These are phyloP conservation scores for Pseudogymnoascus sp. DNA, from an alignment of 2,329 filamentous ascomycete species.

Conservation along the genomic window DNA sequence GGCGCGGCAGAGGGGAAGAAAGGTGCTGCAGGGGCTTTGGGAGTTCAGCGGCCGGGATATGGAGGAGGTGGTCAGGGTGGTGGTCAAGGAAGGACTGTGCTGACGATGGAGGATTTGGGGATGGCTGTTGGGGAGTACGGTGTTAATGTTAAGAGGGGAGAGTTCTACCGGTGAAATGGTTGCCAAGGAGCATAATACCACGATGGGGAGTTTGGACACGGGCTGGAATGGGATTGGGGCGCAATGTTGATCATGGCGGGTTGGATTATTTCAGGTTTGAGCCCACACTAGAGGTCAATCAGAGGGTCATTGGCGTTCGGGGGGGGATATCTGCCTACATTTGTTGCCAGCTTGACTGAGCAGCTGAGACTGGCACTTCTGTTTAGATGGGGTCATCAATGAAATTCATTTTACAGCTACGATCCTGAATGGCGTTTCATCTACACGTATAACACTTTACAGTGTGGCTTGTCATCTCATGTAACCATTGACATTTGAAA, in stretches of 20 bases:
- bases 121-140: conserved; percentile 98
- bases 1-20: conserved; percentile 46
- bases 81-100: conserved; percentile 81
- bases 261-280: not conserved
- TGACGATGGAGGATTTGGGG: conserved; percentile 97
- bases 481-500: too few species aligned
- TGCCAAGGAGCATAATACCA: not conserved
- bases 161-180: conserved; percentile 72
- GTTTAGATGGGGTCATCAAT: not conserved
- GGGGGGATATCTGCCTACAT: not conserved
- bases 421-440: not conserved
- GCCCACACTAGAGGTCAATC: not conserved
- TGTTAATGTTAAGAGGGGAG: conserved; percentile 92
- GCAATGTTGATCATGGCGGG: not conserved
- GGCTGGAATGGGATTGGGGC: not conserved
- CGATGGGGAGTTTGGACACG: conserved; percentile 3
- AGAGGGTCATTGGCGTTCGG: conserved; percentile 1
- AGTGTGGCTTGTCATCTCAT: not conserved
- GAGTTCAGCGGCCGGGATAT: conserved; percentile 63
- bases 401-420: not conserved
- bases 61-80: conserved; percentile 85
- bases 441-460: not conserved
- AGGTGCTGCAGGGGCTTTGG: conserved; percentile 44
- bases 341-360: not conserved
- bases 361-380: not conserved